phyloP scores from a whole-genome alignment of 2,329 filamentous ascomycete genomes.

The Pestalotiopsis sp. region DNA sequence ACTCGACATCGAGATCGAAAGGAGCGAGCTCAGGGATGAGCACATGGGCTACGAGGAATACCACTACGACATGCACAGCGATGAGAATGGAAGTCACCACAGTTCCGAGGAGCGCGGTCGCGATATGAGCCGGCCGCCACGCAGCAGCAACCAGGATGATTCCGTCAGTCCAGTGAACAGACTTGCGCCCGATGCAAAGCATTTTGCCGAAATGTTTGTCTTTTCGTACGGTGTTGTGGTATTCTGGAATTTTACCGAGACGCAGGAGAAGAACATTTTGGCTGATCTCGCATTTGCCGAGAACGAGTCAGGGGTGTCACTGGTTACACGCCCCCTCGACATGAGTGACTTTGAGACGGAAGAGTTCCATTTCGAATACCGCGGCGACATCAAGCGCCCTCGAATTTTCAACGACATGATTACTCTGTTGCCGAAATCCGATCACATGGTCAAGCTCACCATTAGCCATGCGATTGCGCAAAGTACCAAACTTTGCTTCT shows the following conservation, averaged over 20 bases:
- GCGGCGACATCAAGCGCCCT: slow-evolving; percentile 79
- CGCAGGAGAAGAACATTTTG: slow-evolving; percentile 94
- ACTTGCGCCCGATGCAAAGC: slow-evolving; percentile 71
- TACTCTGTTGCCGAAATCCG: slow-evolving; percentile 82
- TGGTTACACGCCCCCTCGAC: slow-evolving; percentile 78
- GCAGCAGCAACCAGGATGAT: slow-evolving; percentile 32
- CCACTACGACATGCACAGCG: slow-evolving; percentile 54
- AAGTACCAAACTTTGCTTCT: slow-evolving; percentile 94
- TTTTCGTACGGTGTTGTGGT: slow-evolving; percentile 97
- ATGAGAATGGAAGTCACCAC: slow-evolving; percentile 24
- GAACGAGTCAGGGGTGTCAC: slow-evolving; percentile 62
- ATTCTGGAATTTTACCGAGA: slow-evolving; percentile 98
- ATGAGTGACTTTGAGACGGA: slow-evolving; percentile 96
- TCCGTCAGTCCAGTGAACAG: slow-evolving; percentile 57
- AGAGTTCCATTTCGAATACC: slow-evolving; percentile 99
- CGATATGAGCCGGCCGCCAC: slow-evolving; percentile 30
- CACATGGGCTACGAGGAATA: slow-evolving; percentile 90
- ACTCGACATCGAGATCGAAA: slow-evolving; percentile 92
- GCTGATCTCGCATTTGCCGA: slow-evolving; percentile 91
- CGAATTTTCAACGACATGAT: slow-evolving; percentile 99
- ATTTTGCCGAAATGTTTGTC: slow-evolving; percentile 94
- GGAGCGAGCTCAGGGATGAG: slow-evolving; percentile 86
- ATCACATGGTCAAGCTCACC: slow-evolving; percentile 98
- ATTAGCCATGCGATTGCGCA: slow-evolving; percentile 98
- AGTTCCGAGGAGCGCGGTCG: slow-evolving; percentile 20